phyloP scores from a whole-genome alignment of 306 rosid genomes.

The Parietaria judaica region DNA sequence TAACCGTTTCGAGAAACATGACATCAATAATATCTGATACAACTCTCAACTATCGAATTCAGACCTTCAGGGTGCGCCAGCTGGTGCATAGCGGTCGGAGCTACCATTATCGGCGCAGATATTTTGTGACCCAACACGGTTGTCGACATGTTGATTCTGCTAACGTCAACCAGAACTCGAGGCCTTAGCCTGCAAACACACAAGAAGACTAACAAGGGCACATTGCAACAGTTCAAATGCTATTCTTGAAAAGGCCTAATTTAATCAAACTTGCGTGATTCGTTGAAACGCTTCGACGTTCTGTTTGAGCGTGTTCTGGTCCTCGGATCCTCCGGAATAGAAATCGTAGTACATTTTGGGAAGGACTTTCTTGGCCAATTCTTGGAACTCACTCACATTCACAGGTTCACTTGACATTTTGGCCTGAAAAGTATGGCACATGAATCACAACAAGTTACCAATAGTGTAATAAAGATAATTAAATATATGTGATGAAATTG shows the following conservation, averaged over 20 bases:
- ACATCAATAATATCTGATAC: neutral
- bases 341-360: constrained; percentile 60
- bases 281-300: constrained; percentile 50
- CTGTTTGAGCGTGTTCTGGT: constrained; percentile 38
- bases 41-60: constrained; percentile 2
- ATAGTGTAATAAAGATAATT: neutral
- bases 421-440: constrained; percentile 23
- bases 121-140: constrained; percentile 41
- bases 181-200: constrained; percentile 45
- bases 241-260: neutral
- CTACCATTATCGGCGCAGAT: constrained; percentile 50
- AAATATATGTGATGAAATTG: too few species aligned
- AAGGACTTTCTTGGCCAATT: constrained; percentile 45
- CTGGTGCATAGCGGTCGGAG: constrained; percentile 46
- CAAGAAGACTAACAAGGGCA: neutral
- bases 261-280: constrained; percentile 29
- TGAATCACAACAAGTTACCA: neutral
- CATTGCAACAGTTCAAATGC: neutral
- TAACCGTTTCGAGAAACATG: neutral
- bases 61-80: constrained; percentile 57
- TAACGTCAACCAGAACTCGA: constrained; percentile 59
- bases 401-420: constrained; percentile 44
- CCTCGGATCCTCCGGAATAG: constrained; percentile 62
- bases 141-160: constrained; percentile 50
- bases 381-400: constrained; percentile 51